Percentiles rank a stretch among this genome's conserved stretches.
phyloP scores from a whole-genome alignment of 2,329 filamentous ascomycete genomes.

The Zasmidium citrigriseum region DNA sequence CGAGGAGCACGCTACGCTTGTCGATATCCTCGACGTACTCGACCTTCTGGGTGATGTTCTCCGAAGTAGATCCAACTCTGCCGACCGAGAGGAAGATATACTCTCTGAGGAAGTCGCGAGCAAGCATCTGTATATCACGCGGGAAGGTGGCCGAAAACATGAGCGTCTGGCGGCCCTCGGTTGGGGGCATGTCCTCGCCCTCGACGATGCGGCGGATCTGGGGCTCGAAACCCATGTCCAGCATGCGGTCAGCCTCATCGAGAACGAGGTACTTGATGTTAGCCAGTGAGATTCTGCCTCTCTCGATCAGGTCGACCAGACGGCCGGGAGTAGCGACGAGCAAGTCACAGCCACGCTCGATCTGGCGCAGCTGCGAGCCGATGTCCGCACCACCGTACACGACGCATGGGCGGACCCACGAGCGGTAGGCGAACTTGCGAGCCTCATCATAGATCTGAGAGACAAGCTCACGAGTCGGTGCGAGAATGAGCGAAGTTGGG shows the following conservation, averaged over 20 bases:
- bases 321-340: conserved; percentile 95
- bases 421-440: conserved; percentile 97
- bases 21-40: conserved; percentile 96
- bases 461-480: conserved; percentile 95
- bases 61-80: conserved; percentile 97
- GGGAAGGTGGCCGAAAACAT: conserved; percentile 99
- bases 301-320: conserved; percentile 96
- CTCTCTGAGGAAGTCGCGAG: conserved; percentile 97
- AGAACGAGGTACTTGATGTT: conserved; percentile 99
- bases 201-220: conserved; percentile 99
- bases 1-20: conserved; percentile 96
- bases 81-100: conserved; percentile 99
- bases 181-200: conserved; percentile 93
- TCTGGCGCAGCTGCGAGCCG: conserved; percentile 94
- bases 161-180: conserved; percentile 87
- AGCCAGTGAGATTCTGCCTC: conserved; percentile 92
- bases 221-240: conserved; percentile 99
- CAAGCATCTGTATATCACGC: conserved; percentile 98
- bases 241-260: conserved; percentile 98
- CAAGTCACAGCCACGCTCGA: conserved; percentile 95
- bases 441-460: conserved; percentile 98
- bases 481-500: conserved; percentile 92
- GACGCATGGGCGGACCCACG: conserved; percentile 97
- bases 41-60: conserved; percentile 99
- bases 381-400: conserved; percentile 99